Evolutionary conservation across 73 alveolate genomes (phyloP), one percentile per base, ranked within the genome.

Genomic region (Durusdinium trenchii): DNA sequence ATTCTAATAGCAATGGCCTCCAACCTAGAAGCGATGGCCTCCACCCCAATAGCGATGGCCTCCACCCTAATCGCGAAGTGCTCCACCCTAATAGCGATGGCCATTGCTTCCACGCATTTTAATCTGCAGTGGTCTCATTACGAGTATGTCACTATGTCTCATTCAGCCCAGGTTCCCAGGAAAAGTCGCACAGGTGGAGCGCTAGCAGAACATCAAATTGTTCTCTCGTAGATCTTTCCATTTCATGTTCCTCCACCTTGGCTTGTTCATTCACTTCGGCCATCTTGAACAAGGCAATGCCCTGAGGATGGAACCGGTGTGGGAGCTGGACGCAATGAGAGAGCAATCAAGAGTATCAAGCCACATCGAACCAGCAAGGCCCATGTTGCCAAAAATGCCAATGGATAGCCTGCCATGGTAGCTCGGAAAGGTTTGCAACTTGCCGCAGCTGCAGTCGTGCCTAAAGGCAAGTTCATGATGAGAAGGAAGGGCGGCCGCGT

Each of bases 401-500:
- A 14, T 2, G 99, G 99, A 30, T 94, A 94, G 89, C 99, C 98
- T 91, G 28, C 42, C 2, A 16, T 3, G 64, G 40, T 18, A 14
- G 43, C 81, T 30, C 20, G 18, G 42, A 67, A 1, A 2, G 30
- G 73, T 60, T 60, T 32, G n/a, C 73, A 60, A 32, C 0, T 60
- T 32, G 7, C 73, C 18, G 84, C 86, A 16, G 42, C 45, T 5
- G 86, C 43, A 38, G 28, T 38, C 85, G 71, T 35, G 85, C 98
- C 99, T 76, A 94, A 20, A 50, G 99, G 99, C 62, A 94, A 48
- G 83, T 94, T 94, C 99, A 94, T 78, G 83, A 94, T 51, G 99
- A 94, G 75, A 42, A 94, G 83, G 83, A 94, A 94, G 47, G 91
- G 99, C 42, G 99, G 99, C 28, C 99, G 89, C 40, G 89, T 76